Evolutionary conservation across 768 basidiomycete genomes (phyloP), one percentile per base, ranked within the genome.

Genomic region (Brasilioporus rufonigricans): DNA sequence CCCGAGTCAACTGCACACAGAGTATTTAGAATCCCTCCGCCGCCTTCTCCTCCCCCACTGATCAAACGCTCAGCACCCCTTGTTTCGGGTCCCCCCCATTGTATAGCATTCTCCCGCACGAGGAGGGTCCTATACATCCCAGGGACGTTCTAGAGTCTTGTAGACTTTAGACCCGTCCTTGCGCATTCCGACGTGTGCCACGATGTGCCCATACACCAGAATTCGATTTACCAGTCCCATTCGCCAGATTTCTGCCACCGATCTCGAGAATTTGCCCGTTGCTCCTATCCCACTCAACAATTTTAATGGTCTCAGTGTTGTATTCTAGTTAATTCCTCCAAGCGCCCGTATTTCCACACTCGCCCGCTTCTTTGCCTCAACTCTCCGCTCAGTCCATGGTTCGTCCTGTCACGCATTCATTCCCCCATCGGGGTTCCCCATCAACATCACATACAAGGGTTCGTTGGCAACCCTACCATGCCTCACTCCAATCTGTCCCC

Each of bases 401-500:
- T 47, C 70, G 69, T 46, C 63, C 77, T 27, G 60, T 74, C 36
- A 66, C 74, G n/a, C 77, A 79, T 52, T 70, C 83, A 11, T 73
- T 89, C 52, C 80, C 88, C 75, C 87, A 88, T 68, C 75, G 88
- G 77, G 87, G 85, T 36, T 82, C 85, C 41, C 81, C 84, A 57
- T 73, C 69, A 21, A 80, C 83, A 1, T 76, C 87, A 55, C 83
- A 88, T 61, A 74, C 85, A 47, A 76, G 86, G 69, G 76, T 84
- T 62, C 85, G 90, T 63, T 91, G 89, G 89, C 90, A 91, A 74
- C 89, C 89, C 61, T 92, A 91, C 71, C 73, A 76, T 60, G 67
- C 82, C 49, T 69, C 77, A 50, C 66, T 72, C 50, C 72, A 72
- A 43, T 67, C 74, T 53, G 64, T 79, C 43, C 57, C 70, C 44